Evolutionary conservation across 345 rosid species (phyloP).

Genomic region (Hibiscus mutabilis): DNA sequence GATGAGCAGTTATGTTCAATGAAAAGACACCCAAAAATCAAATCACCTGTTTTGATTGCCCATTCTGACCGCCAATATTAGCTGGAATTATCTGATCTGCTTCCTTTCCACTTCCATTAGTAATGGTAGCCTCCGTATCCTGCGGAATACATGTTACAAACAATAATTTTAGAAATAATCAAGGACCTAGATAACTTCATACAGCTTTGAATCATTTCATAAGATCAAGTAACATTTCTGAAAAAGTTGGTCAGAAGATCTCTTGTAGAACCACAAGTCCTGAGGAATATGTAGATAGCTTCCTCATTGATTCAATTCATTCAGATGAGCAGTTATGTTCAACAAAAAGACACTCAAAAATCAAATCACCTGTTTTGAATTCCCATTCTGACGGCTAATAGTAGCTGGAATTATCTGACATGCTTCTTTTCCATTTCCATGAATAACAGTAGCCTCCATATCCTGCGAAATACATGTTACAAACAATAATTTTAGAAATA

Average conservation of each 20-base stretch:
- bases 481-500: neutral
- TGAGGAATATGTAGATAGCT: neutral
- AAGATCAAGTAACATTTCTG: neutral
- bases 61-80: slow-evolving; percentile 72
- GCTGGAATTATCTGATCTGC: slow-evolving; percentile 81
- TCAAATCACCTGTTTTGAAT: slow-evolving; percentile 74
- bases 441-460: slow-evolving; percentile 52
- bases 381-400: slow-evolving; percentile 74
- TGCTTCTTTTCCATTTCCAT: slow-evolving; percentile 72
- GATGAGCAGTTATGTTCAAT: too few relatives aligned
- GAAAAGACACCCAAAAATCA: too few relatives aligned
- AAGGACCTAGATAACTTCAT: neutral
- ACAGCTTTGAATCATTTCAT: neutral
- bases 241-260: slow-evolving; percentile 1
- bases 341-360: neutral
- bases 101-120: slow-evolving; percentile 73
- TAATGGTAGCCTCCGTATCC: slow-evolving; percentile 60
- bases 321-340: neutral
- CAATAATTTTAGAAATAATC: neutral
- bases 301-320: neutral
- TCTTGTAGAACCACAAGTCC: neutral
- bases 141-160: slow-evolving; percentile 16
- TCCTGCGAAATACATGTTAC: slow-evolving; percentile 35
- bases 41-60: slow-evolving; percentile 86
- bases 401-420: slow-evolving; percentile 79